phyloP scores from a whole-genome alignment of 2,329 filamentous ascomycete species.

The Talaromyces sp. region DNA sequence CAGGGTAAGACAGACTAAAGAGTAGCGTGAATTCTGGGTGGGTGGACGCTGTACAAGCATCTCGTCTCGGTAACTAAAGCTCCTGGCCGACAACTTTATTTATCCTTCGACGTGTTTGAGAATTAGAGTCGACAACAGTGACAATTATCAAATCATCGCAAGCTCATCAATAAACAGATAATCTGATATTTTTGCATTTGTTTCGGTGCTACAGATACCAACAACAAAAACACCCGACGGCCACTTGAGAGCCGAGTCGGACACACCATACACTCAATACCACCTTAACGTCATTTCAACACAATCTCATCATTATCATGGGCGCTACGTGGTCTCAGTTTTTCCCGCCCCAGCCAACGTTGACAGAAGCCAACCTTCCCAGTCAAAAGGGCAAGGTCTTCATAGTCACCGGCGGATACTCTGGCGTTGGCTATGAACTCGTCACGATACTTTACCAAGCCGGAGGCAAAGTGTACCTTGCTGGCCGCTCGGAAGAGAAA shows the following conservation, averaged over 20 bases:
- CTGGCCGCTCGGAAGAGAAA: constrained; percentile 49
- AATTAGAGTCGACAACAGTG: background rate
- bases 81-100: background rate
- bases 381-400: constrained; percentile 38
- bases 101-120: background rate
- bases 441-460: constrained; percentile 53
- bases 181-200: background rate
- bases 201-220: background rate
- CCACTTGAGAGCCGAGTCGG: background rate
- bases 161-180: background rate
- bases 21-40: background rate
- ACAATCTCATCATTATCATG: constrained; percentile 11
- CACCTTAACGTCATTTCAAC: background rate
- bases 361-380: constrained; percentile 25
- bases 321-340: constrained; percentile 22
- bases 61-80: background rate
- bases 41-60: background rate
- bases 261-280: background rate
- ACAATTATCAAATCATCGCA: background rate
- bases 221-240: background rate
- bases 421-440: constrained; percentile 45
- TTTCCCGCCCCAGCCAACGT: constrained; percentile 22
- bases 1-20: background rate
- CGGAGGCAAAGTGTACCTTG: constrained; percentile 56
- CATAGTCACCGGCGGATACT: constrained; percentile 49